Conservation (phyloP, 768 basidiomycete genomes). For the Clitopilus passeckerianus region DNA sequence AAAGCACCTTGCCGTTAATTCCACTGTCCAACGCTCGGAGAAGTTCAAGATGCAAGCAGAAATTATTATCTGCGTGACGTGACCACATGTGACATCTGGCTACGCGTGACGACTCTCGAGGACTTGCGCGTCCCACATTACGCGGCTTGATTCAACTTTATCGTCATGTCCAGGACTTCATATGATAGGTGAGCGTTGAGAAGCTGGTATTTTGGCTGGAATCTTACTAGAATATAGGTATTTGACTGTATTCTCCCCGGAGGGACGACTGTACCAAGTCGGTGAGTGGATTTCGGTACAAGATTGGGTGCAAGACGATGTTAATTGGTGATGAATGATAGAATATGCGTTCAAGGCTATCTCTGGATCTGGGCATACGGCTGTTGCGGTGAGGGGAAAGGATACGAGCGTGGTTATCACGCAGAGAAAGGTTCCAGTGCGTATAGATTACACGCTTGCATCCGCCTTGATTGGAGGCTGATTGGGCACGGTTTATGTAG, state of each 20-base stretch:
- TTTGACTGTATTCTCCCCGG: slow-evolving; percentile 95
- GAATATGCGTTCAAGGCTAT: slow-evolving; percentile 99
- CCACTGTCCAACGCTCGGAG: not conserved
- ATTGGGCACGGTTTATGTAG: slow-evolving; percentile 31
- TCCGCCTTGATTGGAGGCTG: not conserved
- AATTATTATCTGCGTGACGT: slow-evolving; percentile 18
- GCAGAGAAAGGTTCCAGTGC: slow-evolving; percentile 95
- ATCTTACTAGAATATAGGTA: slow-evolving; percentile 46
- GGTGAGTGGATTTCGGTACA: slow-evolving; percentile 45
- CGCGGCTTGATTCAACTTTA: slow-evolving; percentile 15
- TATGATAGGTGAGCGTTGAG: slow-evolving; percentile 68
- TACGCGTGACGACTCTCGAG: slow-evolving; percentile 24
- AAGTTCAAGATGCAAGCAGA: slow-evolving; percentile 6
- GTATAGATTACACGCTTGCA: slow-evolving; percentile 23
- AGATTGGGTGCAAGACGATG: slow-evolving; percentile 2
- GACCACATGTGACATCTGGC: slow-evolving; percentile 23
- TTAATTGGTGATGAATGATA: slow-evolving; percentile 24
- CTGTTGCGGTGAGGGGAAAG: slow-evolving; percentile 88
- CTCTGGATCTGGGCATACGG: slow-evolving; percentile 93
- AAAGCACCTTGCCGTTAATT: not conserved
- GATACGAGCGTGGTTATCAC: slow-evolving; percentile 96
- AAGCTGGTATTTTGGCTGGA: not conserved
- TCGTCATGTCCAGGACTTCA: slow-evolving; percentile 86
- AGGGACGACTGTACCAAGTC: slow-evolving; percentile 98
- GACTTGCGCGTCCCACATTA: slow-evolving; percentile 53